Conservation (phyloP, 2,329 filamentous ascomycete genomes). For the Lomentospora prolificans region DNA sequence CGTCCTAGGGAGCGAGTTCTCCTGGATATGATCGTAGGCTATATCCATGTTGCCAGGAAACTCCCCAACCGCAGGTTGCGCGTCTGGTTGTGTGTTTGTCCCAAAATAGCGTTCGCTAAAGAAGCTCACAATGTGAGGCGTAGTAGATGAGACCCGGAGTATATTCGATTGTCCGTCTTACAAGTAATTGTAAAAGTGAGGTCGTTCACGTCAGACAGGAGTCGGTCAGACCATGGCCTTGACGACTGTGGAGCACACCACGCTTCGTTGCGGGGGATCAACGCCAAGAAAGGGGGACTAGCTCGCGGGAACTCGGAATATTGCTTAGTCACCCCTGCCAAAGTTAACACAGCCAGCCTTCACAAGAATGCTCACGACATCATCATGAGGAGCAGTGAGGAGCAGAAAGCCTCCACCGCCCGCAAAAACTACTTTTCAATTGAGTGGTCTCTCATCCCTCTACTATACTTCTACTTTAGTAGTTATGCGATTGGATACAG, state of each 20-base stretch:
- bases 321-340: neutral
- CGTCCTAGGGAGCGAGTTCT: slow-evolving; percentile 60
- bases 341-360: neutral
- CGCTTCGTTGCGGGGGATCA: neutral
- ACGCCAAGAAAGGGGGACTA: neutral
- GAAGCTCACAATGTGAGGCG: too few species aligned
- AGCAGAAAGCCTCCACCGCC: too few species aligned
- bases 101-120: neutral
- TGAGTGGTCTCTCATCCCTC: too few species aligned
- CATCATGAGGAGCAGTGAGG: too few species aligned
- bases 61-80: neutral
- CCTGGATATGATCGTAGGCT: slow-evolving; percentile 93
- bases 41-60: slow-evolving; percentile 61
- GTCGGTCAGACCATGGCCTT: neutral
- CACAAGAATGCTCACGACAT: too few species aligned
- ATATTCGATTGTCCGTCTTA: too few species aligned
- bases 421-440: too few species aligned
- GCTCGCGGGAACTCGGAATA: neutral
- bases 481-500: too few species aligned
- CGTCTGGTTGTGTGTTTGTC: neutral
- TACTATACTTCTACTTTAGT: too few species aligned
- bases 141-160: too few species aligned
- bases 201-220: slow-evolving; percentile 4
- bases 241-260: neutral
- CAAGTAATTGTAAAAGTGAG: too few species aligned